Evolutionary conservation across 192 early-diverging fungal species (phyloP).

Genomic region (Cetraspora pellucida): DNA sequence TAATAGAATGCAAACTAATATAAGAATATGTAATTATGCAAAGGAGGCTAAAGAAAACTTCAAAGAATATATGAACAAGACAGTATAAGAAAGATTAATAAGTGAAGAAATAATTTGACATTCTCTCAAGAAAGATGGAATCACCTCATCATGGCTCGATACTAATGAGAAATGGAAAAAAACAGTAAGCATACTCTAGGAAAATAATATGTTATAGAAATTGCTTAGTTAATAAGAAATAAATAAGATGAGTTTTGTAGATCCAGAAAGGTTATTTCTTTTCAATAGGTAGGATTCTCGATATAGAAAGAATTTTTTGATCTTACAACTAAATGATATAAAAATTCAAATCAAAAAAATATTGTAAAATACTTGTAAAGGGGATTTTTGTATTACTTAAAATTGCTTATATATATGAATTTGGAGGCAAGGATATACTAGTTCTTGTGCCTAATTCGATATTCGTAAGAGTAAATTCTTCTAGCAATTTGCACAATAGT

Average conservation of each 20-base stretch:
- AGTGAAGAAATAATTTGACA: background rate
- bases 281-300: background rate
- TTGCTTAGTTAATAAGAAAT: background rate
- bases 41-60: no score
- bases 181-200: background rate
- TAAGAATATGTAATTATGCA: no score
- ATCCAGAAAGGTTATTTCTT: no score
- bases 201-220: slow-evolving; percentile 14
- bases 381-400: no score
- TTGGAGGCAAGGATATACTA: no score
- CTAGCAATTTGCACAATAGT: no score
- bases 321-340: background rate
- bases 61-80: no score
- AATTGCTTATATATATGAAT: no score
- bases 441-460: no score
- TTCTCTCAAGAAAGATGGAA: background rate
- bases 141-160: background rate
- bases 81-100: no score
- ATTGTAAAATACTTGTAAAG: background rate
- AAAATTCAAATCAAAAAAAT: background rate
- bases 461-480: no score
- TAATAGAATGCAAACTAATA: background rate
- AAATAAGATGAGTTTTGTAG: background rate
- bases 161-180: slow-evolving; percentile 5
- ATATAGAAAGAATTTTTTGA: background rate